phyloP scores from a whole-genome alignment of 495 filamentous ascomycete genomes.

The Penicillium tannophilum region DNA sequence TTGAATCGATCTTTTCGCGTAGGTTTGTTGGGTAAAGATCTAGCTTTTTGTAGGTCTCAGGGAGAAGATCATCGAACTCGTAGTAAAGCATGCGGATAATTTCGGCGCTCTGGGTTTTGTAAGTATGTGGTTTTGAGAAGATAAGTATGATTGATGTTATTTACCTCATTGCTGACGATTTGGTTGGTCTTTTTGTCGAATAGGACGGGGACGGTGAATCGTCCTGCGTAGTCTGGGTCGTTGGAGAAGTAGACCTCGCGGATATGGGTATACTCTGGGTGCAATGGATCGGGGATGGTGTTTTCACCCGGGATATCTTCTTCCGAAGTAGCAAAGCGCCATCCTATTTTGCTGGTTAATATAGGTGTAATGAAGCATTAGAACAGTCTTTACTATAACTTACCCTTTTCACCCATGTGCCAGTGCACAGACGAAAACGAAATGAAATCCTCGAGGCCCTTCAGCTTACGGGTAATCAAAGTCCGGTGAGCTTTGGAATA shows the following conservation, averaged over 20 bases:
- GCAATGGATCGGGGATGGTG: slow-evolving; percentile 53
- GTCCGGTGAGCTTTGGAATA: slow-evolving; percentile 59
- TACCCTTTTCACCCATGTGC: slow-evolving; percentile 65
- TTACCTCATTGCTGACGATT: slow-evolving; percentile 60
- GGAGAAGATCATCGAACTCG: slow-evolving; percentile 73
- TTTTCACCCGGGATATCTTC: slow-evolving; percentile 65
- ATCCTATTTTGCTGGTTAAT: slow-evolving; percentile 51
- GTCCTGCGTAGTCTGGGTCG: slow-evolving; percentile 59
- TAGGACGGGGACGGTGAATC: slow-evolving; percentile 64
- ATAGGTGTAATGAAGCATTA: slow-evolving; percentile 2
- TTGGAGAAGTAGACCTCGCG: slow-evolving; percentile 64
- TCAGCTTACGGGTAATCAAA: slow-evolving; percentile 66
- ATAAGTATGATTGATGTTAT: not conserved
- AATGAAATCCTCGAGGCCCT: slow-evolving; percentile 68
- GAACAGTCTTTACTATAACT: not conserved
- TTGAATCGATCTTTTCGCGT: slow-evolving; percentile 64
- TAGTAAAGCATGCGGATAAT: slow-evolving; percentile 72
- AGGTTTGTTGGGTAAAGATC: slow-evolving; percentile 66
- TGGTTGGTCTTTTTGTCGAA: slow-evolving; percentile 62
- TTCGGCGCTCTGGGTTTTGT: slow-evolving; percentile 44
- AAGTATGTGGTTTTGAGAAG: not conserved
- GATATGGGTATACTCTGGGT: slow-evolving; percentile 56
- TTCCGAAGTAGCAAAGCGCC: slow-evolving; percentile 72
- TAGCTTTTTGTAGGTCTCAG: slow-evolving; percentile 55
- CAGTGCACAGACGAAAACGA: slow-evolving; percentile 68